phyloP scores from a whole-genome alignment of 805 yeast species.

The Cyberlindnera saturnus region DNA sequence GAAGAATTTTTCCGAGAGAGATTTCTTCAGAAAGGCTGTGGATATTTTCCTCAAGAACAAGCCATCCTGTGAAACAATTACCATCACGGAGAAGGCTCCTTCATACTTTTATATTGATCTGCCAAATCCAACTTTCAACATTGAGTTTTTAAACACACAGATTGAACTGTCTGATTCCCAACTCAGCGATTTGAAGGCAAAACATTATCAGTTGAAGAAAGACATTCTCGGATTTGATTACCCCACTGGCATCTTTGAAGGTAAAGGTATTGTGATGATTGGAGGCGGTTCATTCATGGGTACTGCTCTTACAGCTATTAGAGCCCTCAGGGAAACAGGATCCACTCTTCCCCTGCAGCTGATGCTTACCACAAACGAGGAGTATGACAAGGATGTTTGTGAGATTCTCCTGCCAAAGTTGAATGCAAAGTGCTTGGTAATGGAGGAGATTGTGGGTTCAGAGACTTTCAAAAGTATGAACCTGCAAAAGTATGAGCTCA shows the following conservation, averaged over 20 bases:
- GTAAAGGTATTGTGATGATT: conserved; percentile 30
- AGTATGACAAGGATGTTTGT: conserved; percentile 40
- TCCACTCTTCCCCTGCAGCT: conserved; percentile 39
- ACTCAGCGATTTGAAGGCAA: conserved; percentile 13
- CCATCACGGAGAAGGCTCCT: conserved; percentile 20
- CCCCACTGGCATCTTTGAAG: conserved; percentile 18
- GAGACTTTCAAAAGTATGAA: conserved; percentile 15
- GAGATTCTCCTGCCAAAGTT: conserved; percentile 32
- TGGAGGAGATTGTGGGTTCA: conserved; percentile 31
- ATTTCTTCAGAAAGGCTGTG: conserved; percentile 17
- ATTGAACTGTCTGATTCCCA: conserved; percentile 16
- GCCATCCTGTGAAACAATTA: conserved; percentile 15
- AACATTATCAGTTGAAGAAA: conserved; percentile 15
- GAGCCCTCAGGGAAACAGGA: conserved; percentile 36
- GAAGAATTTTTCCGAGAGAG: background rate
- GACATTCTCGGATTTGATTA: conserved; percentile 14
- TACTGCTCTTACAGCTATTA: conserved; percentile 32
- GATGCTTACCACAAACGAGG: conserved; percentile 33
- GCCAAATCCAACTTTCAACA: conserved; percentile 23
- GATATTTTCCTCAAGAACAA: conserved; percentile 17
- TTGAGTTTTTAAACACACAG: conserved; percentile 17
- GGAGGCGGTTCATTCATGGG: conserved; percentile 42
- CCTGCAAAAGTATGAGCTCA: conserved; percentile 22
- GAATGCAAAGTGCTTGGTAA: conserved; percentile 36
- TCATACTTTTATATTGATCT: conserved; percentile 23